Conservation (phyloP, 305 asterid genomes). For the Petunia hybrid region DNA sequence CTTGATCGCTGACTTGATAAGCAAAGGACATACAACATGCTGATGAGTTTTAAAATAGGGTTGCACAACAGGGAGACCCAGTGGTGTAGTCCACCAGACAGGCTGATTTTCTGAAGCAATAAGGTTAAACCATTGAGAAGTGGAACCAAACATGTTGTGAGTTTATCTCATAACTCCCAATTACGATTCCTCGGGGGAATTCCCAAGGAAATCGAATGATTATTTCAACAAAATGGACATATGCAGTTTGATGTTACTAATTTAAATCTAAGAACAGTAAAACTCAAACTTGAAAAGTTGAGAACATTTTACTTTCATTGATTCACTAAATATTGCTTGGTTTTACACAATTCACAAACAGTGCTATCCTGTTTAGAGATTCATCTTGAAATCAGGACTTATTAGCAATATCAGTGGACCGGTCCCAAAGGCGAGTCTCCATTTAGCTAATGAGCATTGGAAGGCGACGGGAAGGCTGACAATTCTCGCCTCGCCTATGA, state of each 20-base stretch:
- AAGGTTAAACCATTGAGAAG: constrained; percentile 42
- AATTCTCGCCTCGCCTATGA: background rate
- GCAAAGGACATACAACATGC: constrained; percentile 63
- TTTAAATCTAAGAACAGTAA: background rate
- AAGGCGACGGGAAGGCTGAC: background rate
- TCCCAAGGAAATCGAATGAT: background rate
- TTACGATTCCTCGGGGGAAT: constrained; percentile 9
- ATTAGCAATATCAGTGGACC: background rate
- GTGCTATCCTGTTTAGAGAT: background rate
- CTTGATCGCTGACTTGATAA: background rate
- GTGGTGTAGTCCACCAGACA: constrained; percentile 87
- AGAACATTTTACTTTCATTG: background rate
- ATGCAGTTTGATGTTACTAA: background rate
- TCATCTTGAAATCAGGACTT: background rate
- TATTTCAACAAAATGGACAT: background rate
- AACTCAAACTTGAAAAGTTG: background rate
- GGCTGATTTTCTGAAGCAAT: constrained; percentile 84
- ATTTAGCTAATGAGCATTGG: background rate
- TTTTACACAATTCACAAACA: background rate
- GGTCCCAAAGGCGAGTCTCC: background rate
- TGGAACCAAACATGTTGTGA: constrained; percentile 25
- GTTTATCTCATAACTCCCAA: constrained; percentile 14
- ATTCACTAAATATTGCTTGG: background rate
- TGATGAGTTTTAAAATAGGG: constrained; percentile 77
- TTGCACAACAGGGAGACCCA: constrained; percentile 88